phyloP scores from a whole-genome alignment of 2,329 filamentous ascomycete genomes.

The Apiospora marii region DNA sequence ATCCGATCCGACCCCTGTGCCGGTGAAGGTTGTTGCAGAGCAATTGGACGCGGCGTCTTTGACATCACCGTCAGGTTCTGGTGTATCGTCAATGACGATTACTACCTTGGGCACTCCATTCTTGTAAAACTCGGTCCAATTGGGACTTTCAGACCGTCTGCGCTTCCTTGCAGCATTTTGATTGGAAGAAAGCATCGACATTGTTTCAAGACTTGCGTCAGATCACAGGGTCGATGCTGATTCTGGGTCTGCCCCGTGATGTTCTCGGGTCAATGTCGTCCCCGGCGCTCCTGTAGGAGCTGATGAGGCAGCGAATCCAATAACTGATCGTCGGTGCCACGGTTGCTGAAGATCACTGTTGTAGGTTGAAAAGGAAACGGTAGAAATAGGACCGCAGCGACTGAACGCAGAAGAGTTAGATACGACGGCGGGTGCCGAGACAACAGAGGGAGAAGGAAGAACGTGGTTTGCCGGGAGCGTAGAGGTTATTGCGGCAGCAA shows the following conservation, averaged over 20 bases:
- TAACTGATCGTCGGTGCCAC: slow-evolving; percentile 35
- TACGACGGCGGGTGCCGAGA: slow-evolving; percentile 45
- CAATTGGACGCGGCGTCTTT: slow-evolving; percentile 44
- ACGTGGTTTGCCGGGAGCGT: slow-evolving; percentile 42
- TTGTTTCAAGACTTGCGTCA: slow-evolving; percentile 44
- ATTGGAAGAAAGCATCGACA: slow-evolving; percentile 44
- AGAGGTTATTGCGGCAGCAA: slow-evolving; percentile 34
- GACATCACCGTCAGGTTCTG: slow-evolving; percentile 58
- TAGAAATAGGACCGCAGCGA: slow-evolving; percentile 40
- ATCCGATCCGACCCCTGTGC: slow-evolving; percentile 41
- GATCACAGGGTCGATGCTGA: slow-evolving; percentile 40
- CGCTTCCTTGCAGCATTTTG: slow-evolving; percentile 55
- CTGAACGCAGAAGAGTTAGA: slow-evolving; percentile 32
- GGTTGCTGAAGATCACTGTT: slow-evolving; percentile 33
- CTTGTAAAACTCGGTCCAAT: slow-evolving; percentile 84
- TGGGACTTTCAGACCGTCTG: slow-evolving; percentile 69
- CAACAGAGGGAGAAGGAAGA: slow-evolving; percentile 46
- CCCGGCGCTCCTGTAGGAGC: slow-evolving; percentile 39
- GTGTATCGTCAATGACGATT: slow-evolving; percentile 77
- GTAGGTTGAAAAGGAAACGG: slow-evolving; percentile 43
- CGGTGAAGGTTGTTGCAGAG: slow-evolving; percentile 47
- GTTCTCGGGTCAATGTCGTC: slow-evolving; percentile 33
- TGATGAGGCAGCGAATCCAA: slow-evolving; percentile 47
- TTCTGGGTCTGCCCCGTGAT: slow-evolving; percentile 41
- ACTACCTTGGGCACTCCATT: slow-evolving; percentile 86